Percentiles rank a stretch among this genome's conserved stretches.
Conservation (phyloP, 202 grass and related monocot genomes). For the Eragrostis tef region DNA sequence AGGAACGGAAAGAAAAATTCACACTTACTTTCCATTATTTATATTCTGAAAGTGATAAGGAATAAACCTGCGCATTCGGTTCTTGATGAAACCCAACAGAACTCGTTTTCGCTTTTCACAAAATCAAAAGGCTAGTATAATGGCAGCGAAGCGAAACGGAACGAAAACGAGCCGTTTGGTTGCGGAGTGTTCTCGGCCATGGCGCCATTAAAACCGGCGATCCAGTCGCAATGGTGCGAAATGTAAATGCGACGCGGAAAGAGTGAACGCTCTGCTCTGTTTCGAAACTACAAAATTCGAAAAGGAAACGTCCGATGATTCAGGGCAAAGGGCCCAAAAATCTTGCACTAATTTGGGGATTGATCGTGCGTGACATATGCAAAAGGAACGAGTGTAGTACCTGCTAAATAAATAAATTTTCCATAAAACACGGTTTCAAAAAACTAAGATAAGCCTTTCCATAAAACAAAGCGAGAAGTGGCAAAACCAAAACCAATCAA, state of each 20-base stretch:
- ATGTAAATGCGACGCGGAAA: not conserved
- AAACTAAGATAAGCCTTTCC: not conserved
- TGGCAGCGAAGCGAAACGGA: not conserved
- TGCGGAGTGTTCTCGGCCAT: not conserved
- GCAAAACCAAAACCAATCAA: not conserved
- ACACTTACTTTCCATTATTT: not conserved
- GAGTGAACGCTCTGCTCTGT: slow-evolving; percentile 5
- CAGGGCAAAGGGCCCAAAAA: not conserved
- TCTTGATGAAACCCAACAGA: not conserved
- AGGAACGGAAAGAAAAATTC: not conserved
- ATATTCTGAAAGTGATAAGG: not conserved
- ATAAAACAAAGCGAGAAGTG: not conserved
- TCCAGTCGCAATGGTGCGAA: not conserved
- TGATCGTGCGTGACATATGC: not conserved
- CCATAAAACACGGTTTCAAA: not conserved
- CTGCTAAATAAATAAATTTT: not conserved
- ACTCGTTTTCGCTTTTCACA: not conserved
- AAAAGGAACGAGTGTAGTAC: not conserved
- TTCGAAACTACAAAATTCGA: not conserved
- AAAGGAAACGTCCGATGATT: not conserved
- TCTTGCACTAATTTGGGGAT: not conserved
- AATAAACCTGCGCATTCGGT: not conserved
- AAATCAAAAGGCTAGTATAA: not conserved
- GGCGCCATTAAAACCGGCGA: slow-evolving; percentile 13
- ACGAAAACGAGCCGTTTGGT: not conserved